Evolutionary conservation across 164 flowering plant genomes (phyloP), one percentile per base, ranked within the genome.

Genomic region (Litsea cubeba): DNA sequence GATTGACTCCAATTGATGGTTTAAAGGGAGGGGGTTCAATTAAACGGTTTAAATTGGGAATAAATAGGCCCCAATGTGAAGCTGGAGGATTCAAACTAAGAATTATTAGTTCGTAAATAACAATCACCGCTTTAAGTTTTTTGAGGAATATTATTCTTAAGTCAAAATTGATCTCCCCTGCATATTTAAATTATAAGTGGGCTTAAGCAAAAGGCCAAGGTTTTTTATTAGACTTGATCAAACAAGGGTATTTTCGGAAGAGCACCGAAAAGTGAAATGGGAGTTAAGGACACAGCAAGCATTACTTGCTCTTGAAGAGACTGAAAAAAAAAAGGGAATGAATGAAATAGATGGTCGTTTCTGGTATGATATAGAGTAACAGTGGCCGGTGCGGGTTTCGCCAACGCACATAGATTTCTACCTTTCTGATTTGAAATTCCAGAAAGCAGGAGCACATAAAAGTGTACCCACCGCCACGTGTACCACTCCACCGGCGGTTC

Each of bases 391-490:
- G 49, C 68, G 65, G 54, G 74, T 30, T 62, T 72, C 54, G 68
- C 74, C 74, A 62, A 62, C 74, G 74, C 12, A 72, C 54, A 62
- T 67, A 62, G 54, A 68, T 72, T 72, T 72, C 74, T 67, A 62
- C 22, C 74, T 72, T 72, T 72, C 74, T 3, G 23, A 23, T 71
- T 71, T 72, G 68, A 62, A 72, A 72, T 62, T 62, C 68, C 68
- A 68, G 3, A 62, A 62, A 40, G 67, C 68, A 49, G 67, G 40
- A 24, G 67, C 30, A 71, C 2, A 15, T 40, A 68, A 40, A 35
- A 23, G 26, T 1, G 8, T 68, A n/a, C 15, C 50, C 5, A 54
- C 60, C 60, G 60, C 60, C 60, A 54, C 60, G 60, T 54, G 60
- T 54, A 54, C 18, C 17, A 0, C 3, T 54, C 6, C 20, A 54